Evolutionary conservation across 208 protist species (phyloP), one percentile per base, ranked within the genome.

Genomic region (Crithidia thermophila): DNA sequence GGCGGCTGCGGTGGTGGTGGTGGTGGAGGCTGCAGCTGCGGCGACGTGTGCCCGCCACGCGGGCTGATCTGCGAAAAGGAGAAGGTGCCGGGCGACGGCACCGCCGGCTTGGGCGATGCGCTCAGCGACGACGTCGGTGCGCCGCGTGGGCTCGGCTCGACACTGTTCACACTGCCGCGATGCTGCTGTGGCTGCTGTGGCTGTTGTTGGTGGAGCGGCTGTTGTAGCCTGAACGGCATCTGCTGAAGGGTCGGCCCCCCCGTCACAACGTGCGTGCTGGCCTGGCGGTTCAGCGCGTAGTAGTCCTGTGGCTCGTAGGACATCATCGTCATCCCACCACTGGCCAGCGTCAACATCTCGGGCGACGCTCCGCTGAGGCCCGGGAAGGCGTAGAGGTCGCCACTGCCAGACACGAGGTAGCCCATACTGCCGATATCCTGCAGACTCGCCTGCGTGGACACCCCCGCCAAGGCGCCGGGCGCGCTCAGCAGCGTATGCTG

Each of bases 281-380:
- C 51, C 3, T 42, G 28, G 21, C 27, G 23, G 28, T 42, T 40
- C n/a, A 64, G 33, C 16, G 43, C 33, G 33, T 40, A 64, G 43
- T 64, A 64, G 21, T 64, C 58, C 18, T 53, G 58, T 3, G 58
- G 16, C 7, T 64, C 58, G 43, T 53, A 64, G 11, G 28, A 53
- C 0, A 20, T 20, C 9, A 43, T 47, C 39, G 40, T 28, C 6
- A n/a, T 11, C n/a, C 11, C 27, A 9, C 58, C 58, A 3, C 40
- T 64, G 18, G 18, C 43, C 1, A 64, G 43, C 5, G 23, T 45
- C 45, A 53, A 9, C 0, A 43, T 21, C 18, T 64, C 58, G 27
- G 43, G 42, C 21, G 58, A 64, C 3, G 58, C 58, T 18, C 42
- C 53, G 13, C 13, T 33, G 14, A 25, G 4, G 1, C 45, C 8